Base-by-base conservation (phyloP, 805 yeast genomes). In the Cyberlindnera maclurae region DNA sequence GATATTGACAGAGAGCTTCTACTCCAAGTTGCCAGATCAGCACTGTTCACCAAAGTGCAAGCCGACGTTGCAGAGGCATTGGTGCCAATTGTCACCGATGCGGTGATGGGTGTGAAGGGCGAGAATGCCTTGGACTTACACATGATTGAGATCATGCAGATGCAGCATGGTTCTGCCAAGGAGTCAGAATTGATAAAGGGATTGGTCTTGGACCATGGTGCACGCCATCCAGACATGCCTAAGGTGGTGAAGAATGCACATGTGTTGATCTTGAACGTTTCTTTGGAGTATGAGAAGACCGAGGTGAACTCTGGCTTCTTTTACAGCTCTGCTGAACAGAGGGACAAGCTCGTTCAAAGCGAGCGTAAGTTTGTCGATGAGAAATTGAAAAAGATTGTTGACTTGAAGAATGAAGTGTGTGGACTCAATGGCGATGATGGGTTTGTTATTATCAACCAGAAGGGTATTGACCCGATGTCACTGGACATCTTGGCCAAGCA, bases 181-280 rank as follows among this genome's bases (percentile, higher is more conserved):
- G 93, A 89, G 40, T 89, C 97, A 15, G 71, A 73, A 54, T 77
- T 93, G 43, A 70, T 93, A 47, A 79, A 75, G 52, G 98, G 98
- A 33, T 73, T 93, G 50, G 98, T 93, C 28, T 71, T 93, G 48
- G 98, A 93, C 61, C 98, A 93, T 60, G 98, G 98, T 50, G 97
- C 96, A 13, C 78, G 98, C 60, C 98, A 93, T 69, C 98, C 98
- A 33, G 98, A 93, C 63, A 93, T 93, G 98, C 98, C 98, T 42
- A 83, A 79, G 49, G 66, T 79, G 39, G 81, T 93, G 15, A 74
- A 76, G 47, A 86, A 93, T 60, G 96, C 96, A 2, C 69, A 76
- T 54, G 79, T 93, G 26, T 71, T 93, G 57, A 93, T 86, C 38
- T 73, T 93, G 52, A 93, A 93, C 60, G 98, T 93, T 33, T 85